Evolutionary conservation across 208 protist species (phyloP), one percentile per base, ranked within the genome.

Genomic region (Leishmania guyanensis): DNA sequence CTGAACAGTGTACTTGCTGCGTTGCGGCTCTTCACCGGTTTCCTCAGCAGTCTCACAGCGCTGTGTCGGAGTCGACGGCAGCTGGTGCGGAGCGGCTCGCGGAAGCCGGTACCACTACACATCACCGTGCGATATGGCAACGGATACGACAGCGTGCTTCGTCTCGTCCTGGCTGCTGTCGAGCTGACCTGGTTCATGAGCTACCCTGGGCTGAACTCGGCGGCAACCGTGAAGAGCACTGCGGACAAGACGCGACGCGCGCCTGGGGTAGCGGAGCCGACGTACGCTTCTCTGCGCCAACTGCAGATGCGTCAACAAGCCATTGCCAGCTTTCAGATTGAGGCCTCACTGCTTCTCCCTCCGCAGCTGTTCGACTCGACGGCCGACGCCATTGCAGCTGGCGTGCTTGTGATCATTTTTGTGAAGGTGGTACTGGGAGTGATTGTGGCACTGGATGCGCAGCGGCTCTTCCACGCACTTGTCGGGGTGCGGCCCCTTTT

Each of bases 391-490:
- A n/a, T 84, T 39, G 77, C 43, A 8, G 68, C 84, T 9, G 71
- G 85, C 2, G 76, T 56, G 16, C 53, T 78, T 74, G 74, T 86
- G 56, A 58, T 89, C 46, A 14, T 86, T n/a, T 69, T 88, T 17
- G 86, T 91, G 66, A 82, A 88, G 81, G 53, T 83, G 51, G 78
- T 93, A 10, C 80, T 93, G 5, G 81, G 80, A 43, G 3, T 89
- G 20, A 82, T 85, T 54, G 86, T 84, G 14, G 83, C 90, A 14
- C 62, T 94, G 16, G 89, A 86, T 65, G 84, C 86, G 58, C 89
- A 93, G 82, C 89, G 90, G 16, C 80, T 94, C 39, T 91, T 94
- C 69, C 82, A 95, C 86, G 92, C 89, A 12, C 64, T 92, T 33
- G 84, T 94, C 48, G 92, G 92, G 0, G 89, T 92, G 48, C 89